Evolutionary conservation across 345 rosid species (phyloP), one percentile per base, ranked within the genome.

Genomic region (Arabidopsis arenosa): DNA sequence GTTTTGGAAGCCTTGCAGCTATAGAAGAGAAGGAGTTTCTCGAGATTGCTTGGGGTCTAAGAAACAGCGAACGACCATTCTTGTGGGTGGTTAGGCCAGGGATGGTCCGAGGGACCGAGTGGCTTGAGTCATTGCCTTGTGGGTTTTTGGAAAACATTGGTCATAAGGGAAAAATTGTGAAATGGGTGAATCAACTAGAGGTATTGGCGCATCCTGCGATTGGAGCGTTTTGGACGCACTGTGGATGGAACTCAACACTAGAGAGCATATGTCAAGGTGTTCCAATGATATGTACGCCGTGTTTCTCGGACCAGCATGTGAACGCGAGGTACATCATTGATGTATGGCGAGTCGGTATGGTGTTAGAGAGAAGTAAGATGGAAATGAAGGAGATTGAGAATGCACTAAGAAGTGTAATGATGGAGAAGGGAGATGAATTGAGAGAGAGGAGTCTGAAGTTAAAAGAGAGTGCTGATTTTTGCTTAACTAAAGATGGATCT

Each of bases 221-320:
- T 12, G 95, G 88, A 9, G 90, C 69, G 1, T 89, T 93, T 58
- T 81, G 92, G 86, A 90, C 92, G 0, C 97, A 88, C 49, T 54
- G 77, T 37, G 95, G 93, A 4, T 90, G 92, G 95, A 93, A 93
- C 73, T 90, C 93, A 1, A 82, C 86, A 2, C 14, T 85, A 72
- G 97, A 93, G 65, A 85, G 88, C 59, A 68, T 91, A 65, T 82
- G 82, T 23, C 87, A 86, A 57, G 87, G 89, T 18, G 90, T 85
- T n/a, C 93, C 96, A 1, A 83, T 91, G 97, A 86, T 93, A 48
- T 93, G 94, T 13, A 82, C 84, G 32, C 89, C 96, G 0, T 70
- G 79, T 64, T 88, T 87, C 40, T 81, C 83, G 14, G 98, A 93
- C 83, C 92, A 91, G 56, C 63, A 5, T 55, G 80, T 80, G 23